Percentiles rank a stretch among this genome's conserved stretches.
These are phyloP conservation scores for Eucommia ulmoides DNA, from an alignment of 257 asterid species.

Conservation along the genomic window DNA sequence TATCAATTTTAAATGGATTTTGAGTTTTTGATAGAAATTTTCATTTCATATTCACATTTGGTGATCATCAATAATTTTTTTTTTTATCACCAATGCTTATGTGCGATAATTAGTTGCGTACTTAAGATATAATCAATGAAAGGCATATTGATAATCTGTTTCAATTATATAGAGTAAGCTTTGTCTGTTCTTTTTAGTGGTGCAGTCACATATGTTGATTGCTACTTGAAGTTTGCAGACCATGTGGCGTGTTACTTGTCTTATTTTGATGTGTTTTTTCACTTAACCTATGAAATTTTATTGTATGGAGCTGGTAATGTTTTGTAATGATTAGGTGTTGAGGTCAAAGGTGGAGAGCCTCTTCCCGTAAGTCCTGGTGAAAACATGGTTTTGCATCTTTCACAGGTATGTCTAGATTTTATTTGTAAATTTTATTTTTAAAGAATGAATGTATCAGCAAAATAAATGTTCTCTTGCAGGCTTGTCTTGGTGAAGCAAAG, in stretches of 20 bases:
- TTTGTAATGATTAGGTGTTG: slow-evolving; percentile 33
- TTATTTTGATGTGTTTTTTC: background rate
- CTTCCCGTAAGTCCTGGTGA: slow-evolving; percentile 41
- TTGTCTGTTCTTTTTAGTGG: background rate
- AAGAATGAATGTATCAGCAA: background rate
- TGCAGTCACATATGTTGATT: background rate
- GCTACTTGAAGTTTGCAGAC: too few species aligned
- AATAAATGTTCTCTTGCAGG: slow-evolving; percentile 21
- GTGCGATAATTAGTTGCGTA: too few species aligned
- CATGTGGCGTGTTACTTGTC: too few species aligned
- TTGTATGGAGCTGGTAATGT: background rate
- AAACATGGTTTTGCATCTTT: slow-evolving; percentile 51
- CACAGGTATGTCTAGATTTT: slow-evolving; percentile 42
- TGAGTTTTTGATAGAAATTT: too few species aligned
- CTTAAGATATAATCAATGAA: too few species aligned
- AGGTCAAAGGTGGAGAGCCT: slow-evolving; percentile 52
- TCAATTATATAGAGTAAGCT: background rate
- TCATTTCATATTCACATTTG: too few species aligned
- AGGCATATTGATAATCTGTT: too few species aligned
- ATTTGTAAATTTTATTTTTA: background rate
- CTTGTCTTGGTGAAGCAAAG: slow-evolving; percentile 53
- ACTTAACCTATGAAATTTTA: background rate
- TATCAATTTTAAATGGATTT: too few species aligned
- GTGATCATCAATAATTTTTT: too few species aligned
- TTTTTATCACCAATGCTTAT: too few species aligned